A percentile compares a stretch with the other conserved stretches of the same genome.
Conservation (phyloP, 1,284 basidiomycete genomes). For the Ceratobasidium theobromae region DNA sequence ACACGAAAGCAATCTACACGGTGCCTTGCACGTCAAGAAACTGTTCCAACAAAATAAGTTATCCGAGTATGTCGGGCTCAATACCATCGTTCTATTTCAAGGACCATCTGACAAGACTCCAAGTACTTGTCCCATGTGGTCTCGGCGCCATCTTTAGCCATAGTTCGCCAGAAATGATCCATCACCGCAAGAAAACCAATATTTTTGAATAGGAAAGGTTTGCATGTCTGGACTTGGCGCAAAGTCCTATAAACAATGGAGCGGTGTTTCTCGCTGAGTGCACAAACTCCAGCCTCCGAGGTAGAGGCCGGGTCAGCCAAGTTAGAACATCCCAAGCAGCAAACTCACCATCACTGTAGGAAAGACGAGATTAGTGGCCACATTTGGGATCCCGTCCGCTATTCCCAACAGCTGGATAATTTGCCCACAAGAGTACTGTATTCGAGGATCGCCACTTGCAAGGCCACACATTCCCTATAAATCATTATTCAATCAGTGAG, state of each 20-base stretch:
- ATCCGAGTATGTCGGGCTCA: neutral
- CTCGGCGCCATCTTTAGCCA: neutral
- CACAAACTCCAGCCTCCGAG: neutral
- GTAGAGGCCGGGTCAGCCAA: neutral
- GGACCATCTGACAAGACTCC: neutral
- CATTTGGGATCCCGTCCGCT: neutral
- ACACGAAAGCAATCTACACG: too few relatives aligned
- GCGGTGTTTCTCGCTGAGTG: neutral
- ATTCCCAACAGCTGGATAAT: neutral
- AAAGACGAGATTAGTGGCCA: neutral
- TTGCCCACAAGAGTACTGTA: neutral
- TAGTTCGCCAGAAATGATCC: slow-evolving; percentile 14
- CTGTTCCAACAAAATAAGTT: neutral
- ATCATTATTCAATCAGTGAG: neutral
- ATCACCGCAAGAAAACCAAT: neutral
- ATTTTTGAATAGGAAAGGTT: neutral
- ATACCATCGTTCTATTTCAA: neutral
- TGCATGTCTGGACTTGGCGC: neutral
- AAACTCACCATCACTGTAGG: neutral
- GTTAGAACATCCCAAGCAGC: neutral
- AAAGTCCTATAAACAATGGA: neutral
- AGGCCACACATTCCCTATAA: neutral
- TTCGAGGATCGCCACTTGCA: neutral
- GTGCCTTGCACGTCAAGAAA: neutral
- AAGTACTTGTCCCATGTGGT: slow-evolving; percentile 13